Evolutionary conservation across 495 filamentous ascomycete species (phyloP).

Genomic region (Xylaria longipes): DNA sequence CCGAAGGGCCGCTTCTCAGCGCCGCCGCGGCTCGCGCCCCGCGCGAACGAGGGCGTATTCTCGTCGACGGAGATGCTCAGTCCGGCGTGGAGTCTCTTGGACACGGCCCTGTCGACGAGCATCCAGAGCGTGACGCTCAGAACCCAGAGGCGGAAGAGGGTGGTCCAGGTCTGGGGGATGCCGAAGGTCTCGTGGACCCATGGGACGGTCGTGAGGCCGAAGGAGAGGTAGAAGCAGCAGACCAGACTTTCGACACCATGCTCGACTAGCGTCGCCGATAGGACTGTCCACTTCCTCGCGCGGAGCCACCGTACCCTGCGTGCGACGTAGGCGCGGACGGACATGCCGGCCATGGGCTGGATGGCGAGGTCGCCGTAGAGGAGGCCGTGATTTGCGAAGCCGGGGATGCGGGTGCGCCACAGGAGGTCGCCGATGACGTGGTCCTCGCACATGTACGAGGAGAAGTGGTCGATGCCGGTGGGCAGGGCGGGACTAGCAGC

Average conservation of each 20-base stretch:
- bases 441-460: slow-evolving; percentile 95
- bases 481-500: slow-evolving; percentile 55
- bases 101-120: slow-evolving; percentile 73
- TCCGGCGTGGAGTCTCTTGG: slow-evolving; percentile 72
- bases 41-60: slow-evolving; percentile 75
- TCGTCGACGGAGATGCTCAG: slow-evolving; percentile 73
- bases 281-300: slow-evolving; percentile 92
- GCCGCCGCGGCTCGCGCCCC: slow-evolving; percentile 48
- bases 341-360: slow-evolving; percentile 86
- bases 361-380: slow-evolving; percentile 85
- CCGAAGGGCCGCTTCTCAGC: slow-evolving; percentile 61
- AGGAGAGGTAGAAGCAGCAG: slow-evolving; percentile 80
- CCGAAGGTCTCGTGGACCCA: slow-evolving; percentile 61
- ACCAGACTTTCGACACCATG: slow-evolving; percentile 91
- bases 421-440: slow-evolving; percentile 93
- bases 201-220: slow-evolving; percentile 75
- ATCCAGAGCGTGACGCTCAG: slow-evolving; percentile 74
- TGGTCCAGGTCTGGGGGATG: slow-evolving; percentile 70
- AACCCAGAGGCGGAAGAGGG: slow-evolving; percentile 70
- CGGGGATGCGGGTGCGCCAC: slow-evolving; percentile 67
- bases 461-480: slow-evolving; percentile 89
- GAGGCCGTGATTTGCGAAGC: slow-evolving; percentile 80
- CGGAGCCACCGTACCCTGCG: slow-evolving; percentile 90
- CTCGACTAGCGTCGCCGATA: slow-evolving; percentile 89
- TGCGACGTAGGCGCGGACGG: slow-evolving; percentile 77